Percentiles rank a stretch among this genome's conserved stretches.
Evolutionary conservation across 768 basidiomycete genomes (phyloP).

Genomic region (Trametes coccinea): DNA sequence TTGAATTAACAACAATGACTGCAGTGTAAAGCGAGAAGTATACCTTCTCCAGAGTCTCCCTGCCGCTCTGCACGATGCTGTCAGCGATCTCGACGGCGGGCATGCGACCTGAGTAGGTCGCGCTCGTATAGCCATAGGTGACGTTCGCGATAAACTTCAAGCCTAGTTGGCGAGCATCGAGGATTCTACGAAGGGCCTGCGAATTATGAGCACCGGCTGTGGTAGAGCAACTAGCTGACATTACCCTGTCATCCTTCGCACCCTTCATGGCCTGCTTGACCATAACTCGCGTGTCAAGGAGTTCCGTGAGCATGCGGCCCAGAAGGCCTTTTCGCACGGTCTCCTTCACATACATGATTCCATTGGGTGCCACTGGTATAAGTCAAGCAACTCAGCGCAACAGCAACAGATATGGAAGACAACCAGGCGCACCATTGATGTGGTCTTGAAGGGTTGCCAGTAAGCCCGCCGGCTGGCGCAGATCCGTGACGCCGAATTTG

Average conservation of each 20-base stretch:
- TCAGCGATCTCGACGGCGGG: conserved; percentile 98
- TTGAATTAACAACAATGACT: neutral
- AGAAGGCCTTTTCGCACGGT: conserved; percentile 82
- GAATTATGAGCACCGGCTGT: neutral
- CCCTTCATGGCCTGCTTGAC: conserved; percentile 96
- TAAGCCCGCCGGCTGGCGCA: conserved; percentile 65
- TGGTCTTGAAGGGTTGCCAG: conserved; percentile 72
- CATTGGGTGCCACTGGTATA: conserved; percentile 84
- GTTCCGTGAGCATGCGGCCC: conserved; percentile 87
- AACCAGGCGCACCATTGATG: conserved; percentile 59
- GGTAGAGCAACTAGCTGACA: conserved; percentile 2
- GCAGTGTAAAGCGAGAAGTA: conserved; percentile 5
- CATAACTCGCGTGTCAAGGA: conserved; percentile 96
- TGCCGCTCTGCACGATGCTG: conserved; percentile 94
- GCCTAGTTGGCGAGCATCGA: conserved; percentile 90
- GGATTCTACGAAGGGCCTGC: conserved; percentile 70
- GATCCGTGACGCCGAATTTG: conserved; percentile 84
- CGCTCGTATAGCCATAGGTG: conserved; percentile 95
- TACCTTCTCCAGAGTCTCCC: conserved; percentile 94
- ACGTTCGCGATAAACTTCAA: conserved; percentile 94
- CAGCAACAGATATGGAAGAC: neutral
- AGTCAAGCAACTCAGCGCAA: neutral
- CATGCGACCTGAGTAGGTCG: conserved; percentile 95
- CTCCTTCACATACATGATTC: conserved; percentile 90
- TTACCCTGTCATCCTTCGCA: conserved; percentile 71